Evolutionary conservation across 2,329 filamentous ascomycete species (phyloP), one percentile per base, ranked within the genome.

Genomic region (Capronia coronata): DNA sequence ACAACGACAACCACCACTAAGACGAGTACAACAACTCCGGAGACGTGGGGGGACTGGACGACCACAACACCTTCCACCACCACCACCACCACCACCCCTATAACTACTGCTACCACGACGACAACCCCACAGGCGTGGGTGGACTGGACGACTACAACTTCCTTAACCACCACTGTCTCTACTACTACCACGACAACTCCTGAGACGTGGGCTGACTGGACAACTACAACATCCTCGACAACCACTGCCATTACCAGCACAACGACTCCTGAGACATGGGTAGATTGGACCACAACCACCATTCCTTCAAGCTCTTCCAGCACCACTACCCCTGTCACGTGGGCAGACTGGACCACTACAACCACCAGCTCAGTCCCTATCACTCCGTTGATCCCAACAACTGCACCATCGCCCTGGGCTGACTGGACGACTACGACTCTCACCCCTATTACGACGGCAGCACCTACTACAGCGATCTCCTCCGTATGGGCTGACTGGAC

Each of bases 281-380:
- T 9, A 18, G 22, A 42, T n/a, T 42, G 39, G 39, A 29, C 21
- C 16, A 42, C 22, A 13, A 29, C 39, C 19, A 27, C 37, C 37
- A 21, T 16, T 19, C 13, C 37, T 18, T 21, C 37, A 6, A 19
- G 6, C 37, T 40, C 37, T 6, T 16, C 37, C 14, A 19, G 10
- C 13, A 40, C 37, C 16, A 40, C 19, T 5, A 19, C 14, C 9
- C 19, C 37, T 16, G n/a, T 19, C 14, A 40, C 11, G 8, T 40
- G 37, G 37, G 37, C 37, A 13, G 37, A 40, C 37, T 40, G 37
- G 37, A 40, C 37, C n/a, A 40, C 37, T 8, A 40, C n/a, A 11
- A 18, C 37, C 32, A n/a, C 32, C 13, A 32, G 7, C 34, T 37
- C 34, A 5, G 13, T 14, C 16, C 21, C 39, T 25, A 18, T n/a